phyloP scores from a whole-genome alignment of 345 rosid species.

The Populus davidiana region DNA sequence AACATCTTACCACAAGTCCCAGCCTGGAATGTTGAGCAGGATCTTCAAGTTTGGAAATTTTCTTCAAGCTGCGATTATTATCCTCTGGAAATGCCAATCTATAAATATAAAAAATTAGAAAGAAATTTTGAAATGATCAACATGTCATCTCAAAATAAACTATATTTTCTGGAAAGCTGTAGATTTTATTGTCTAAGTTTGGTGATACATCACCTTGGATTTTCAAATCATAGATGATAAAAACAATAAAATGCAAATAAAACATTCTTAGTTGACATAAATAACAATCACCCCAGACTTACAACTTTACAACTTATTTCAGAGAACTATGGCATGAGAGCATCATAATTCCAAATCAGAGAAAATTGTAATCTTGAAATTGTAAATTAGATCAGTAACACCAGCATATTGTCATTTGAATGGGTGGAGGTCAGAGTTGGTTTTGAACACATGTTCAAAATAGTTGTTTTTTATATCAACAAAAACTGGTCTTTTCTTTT shows the following conservation, averaged over 20 bases:
- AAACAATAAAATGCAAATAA: background rate
- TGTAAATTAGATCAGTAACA: too few species aligned
- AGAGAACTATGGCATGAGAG: too few species aligned
- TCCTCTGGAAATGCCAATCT: conserved; percentile 87
- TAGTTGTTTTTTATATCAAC: too few species aligned
- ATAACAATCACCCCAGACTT: too few species aligned
- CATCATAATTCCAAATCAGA: too few species aligned
- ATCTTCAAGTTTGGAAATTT: conserved; percentile 76
- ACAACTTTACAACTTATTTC: too few species aligned
- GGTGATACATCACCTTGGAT: background rate
- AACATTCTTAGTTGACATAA: too few species aligned
- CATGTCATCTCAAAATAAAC: background rate
- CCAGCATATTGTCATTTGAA: too few species aligned
- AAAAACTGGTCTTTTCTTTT: too few species aligned
- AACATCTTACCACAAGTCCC: conserved; percentile 60
- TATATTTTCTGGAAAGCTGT: background rate
- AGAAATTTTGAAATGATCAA: background rate
- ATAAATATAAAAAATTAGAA: conserved; percentile 3
- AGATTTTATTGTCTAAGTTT: background rate
- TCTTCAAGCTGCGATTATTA: conserved; percentile 64
- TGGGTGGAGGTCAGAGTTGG: too few species aligned
- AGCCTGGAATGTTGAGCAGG: conserved; percentile 61
- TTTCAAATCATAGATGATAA: background rate
- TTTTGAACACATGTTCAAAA: too few species aligned
- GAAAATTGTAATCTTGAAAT: too few species aligned